Conservation (phyloP, 179 eudicot genomes). For the Sideroxylon spinosum region DNA sequence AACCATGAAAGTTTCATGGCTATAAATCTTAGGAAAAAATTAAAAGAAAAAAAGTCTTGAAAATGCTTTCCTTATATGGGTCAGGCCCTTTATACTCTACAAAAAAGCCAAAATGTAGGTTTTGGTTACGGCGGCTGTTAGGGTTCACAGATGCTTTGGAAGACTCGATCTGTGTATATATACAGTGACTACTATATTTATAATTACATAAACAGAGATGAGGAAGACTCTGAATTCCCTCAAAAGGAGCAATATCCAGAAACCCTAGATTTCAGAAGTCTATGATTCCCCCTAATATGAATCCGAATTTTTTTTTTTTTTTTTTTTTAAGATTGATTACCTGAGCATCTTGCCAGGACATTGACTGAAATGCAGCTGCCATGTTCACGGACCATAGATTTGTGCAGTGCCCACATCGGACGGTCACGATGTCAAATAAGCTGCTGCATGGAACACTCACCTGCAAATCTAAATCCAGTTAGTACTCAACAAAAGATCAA, state of each 20-base stretch:
- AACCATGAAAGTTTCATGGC: background rate
- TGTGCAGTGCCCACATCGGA: slow-evolving; percentile 89
- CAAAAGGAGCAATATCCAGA: slow-evolving; percentile 28
- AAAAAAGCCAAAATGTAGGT: slow-evolving; percentile 5
- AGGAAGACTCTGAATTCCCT: slow-evolving; percentile 22
- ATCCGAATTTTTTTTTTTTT: slow-evolving; percentile 10
- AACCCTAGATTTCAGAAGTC: slow-evolving; percentile 31
- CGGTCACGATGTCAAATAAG: slow-evolving; percentile 80
- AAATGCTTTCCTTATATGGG: slow-evolving; percentile 12
- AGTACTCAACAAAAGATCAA: background rate
- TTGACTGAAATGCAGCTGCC: slow-evolving; percentile 74
- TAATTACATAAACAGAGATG: background rate
- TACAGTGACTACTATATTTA: background rate
- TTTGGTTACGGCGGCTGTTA: slow-evolving; percentile 32
- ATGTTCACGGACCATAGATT: slow-evolving; percentile 88
- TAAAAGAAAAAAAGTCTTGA: background rate
- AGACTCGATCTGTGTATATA: slow-evolving; percentile 19
- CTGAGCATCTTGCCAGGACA: slow-evolving; percentile 48
- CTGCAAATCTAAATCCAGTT: slow-evolving; percentile 29
- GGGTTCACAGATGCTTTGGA: slow-evolving; percentile 21
- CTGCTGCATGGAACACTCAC: slow-evolving; percentile 92
- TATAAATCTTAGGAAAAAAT: background rate
- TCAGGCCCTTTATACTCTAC: slow-evolving; percentile 12
- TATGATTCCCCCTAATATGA: slow-evolving; percentile 19
- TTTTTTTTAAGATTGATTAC: slow-evolving; percentile 17